Conservation (phyloP, 176 grass and related monocot species). For the Oryza meyeriana region DNA sequence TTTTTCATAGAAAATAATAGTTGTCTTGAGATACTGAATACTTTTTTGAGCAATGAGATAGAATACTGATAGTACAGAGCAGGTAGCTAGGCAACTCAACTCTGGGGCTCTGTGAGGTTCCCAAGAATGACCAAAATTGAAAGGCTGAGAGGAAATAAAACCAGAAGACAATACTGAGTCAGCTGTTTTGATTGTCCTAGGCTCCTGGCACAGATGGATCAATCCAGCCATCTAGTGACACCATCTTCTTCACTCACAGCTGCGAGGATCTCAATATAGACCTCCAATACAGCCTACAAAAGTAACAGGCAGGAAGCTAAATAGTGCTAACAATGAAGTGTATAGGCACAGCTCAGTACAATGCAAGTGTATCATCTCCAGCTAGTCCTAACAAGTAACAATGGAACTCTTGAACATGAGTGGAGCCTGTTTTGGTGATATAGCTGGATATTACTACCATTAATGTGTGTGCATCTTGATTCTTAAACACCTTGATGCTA, state of each 20-base stretch:
- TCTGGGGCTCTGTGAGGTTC: not conserved
- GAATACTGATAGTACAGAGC: not conserved
- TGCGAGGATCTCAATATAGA: conserved; percentile 72
- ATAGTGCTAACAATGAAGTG: not conserved
- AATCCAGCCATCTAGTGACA: conserved; percentile 75
- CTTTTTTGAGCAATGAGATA: not conserved
- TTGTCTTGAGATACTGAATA: not conserved
- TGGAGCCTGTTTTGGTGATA: not conserved
- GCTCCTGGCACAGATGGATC: not conserved
- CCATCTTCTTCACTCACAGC: conserved; percentile 81
- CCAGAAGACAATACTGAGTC: conserved; percentile 2
- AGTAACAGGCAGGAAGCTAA: not conserved
- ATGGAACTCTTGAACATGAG: not conserved
- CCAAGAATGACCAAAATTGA: conserved; percentile 13
- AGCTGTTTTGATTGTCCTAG: conserved; percentile 5
- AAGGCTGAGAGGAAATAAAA: not conserved
- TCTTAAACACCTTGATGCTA: not conserved
- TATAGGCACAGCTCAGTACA: not conserved
- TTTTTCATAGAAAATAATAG: not conserved
- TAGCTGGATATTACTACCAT: not conserved
- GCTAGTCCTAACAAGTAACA: not conserved
- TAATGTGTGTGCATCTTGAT: not conserved
- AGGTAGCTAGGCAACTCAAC: not conserved
- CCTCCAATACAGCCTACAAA: conserved; percentile 60
- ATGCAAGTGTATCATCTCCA: not conserved